phyloP scores from a whole-genome alignment of 305 asterid species.

The Rubia peregrina region DNA sequence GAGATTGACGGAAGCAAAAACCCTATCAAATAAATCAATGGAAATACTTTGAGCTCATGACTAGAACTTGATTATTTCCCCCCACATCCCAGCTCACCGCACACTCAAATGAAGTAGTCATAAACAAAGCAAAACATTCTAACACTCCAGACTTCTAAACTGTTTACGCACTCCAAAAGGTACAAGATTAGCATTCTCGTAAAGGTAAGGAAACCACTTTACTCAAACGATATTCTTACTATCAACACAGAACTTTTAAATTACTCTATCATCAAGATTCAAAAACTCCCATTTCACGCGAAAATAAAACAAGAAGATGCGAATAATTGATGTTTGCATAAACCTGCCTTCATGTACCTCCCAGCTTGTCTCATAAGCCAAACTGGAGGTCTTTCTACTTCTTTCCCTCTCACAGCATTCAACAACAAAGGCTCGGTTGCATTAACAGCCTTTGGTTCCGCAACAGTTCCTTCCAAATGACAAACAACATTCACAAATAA shows the following conservation, averaged over 20 bases:
- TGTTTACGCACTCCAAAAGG: background rate
- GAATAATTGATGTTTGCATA: slow-evolving; percentile 17
- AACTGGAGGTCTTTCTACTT: slow-evolving; percentile 95
- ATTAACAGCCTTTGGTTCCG: slow-evolving; percentile 64
- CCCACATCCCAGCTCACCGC: background rate
- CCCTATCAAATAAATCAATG: background rate
- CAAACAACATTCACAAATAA: slow-evolving; percentile 6
- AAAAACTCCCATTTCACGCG: background rate
- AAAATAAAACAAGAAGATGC: background rate
- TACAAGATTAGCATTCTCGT: background rate
- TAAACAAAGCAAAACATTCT: background rate
- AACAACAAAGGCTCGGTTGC: slow-evolving; percentile 79
- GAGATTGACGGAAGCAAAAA: slow-evolving; percentile 14
- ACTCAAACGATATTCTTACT: background rate
- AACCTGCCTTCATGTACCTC: slow-evolving; percentile 99
- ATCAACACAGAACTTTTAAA: background rate
- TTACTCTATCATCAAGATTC: background rate
- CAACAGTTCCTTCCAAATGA: slow-evolving; percentile 50
- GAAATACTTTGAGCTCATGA: background rate
- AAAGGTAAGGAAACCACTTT: background rate
- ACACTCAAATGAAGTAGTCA: background rate
- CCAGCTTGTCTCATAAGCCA: slow-evolving; percentile 99
- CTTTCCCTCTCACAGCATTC: slow-evolving; percentile 81
- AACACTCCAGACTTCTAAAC: background rate
- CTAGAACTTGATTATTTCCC: background rate